Evolutionary conservation across 1,284 basidiomycete species (phyloP).

Genomic region (Malassezia nana): DNA sequence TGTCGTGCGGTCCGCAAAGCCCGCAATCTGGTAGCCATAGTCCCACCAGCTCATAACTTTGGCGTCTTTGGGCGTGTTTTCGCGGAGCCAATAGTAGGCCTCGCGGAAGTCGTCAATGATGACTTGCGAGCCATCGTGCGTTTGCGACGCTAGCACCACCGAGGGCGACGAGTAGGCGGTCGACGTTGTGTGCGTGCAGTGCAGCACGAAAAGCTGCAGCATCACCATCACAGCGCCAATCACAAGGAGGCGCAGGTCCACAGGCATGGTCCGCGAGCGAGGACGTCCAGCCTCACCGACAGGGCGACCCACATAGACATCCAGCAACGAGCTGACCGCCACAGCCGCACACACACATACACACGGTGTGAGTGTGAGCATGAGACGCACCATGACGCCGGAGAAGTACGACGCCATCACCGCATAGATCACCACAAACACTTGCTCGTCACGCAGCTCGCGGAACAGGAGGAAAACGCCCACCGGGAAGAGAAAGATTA

Average conservation of each 20-base stretch:
- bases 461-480: conserved; percentile 90
- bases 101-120: conserved; percentile 99
- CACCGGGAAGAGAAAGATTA: conserved; percentile 95
- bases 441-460: conserved; percentile 85
- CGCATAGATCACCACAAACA: conserved; percentile 98
- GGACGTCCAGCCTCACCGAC: not conserved
- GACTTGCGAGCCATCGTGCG: conserved; percentile 74
- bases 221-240: conserved; percentile 67
- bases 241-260: conserved; percentile 72
- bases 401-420: conserved; percentile 95
- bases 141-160: conserved; percentile 76
- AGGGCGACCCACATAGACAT: conserved; percentile 64
- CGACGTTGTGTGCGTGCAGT: conserved; percentile 94
- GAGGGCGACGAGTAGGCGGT: conserved; percentile 94
- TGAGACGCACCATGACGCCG: conserved; percentile 94
- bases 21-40: conserved; percentile 98
- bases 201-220: conserved; percentile 66
- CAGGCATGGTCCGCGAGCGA: conserved; percentile 60
- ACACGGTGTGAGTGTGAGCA: conserved; percentile 82
- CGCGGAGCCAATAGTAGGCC: conserved; percentile 98
- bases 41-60: conserved; percentile 99
- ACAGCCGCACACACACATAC: conserved; percentile 86
- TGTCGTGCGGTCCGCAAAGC: conserved; percentile 94
- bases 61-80: conserved; percentile 82
- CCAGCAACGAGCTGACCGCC: conserved; percentile 75